Evolutionary conservation across 2,329 filamentous ascomycete genomes (phyloP), one percentile per base, ranked within the genome.

Genomic region (Neofusicoccum sp.): DNA sequence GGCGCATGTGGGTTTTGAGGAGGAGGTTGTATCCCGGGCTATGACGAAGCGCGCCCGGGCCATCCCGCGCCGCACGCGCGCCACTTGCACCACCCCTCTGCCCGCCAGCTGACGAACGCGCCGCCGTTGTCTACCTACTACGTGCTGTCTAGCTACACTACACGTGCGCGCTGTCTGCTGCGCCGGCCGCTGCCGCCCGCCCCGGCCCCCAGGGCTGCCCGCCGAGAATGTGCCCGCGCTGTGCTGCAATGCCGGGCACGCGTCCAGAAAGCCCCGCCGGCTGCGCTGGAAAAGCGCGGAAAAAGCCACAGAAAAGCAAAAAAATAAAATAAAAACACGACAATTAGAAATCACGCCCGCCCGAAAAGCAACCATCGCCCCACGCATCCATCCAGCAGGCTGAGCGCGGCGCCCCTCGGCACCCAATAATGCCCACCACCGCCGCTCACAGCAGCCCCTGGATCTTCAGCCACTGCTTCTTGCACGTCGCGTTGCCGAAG

Each of bases 401-500:
- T 20, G 20, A 20, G 20, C 20, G 20, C 20, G 20, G 20, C 20
- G 24, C 5, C 16, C 7, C 20, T 9, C 3, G 24, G 2, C 43
- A 40, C 43, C 26, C 4, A 14, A n/a, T 12, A 30, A 20, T n/a
- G 34, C 30, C 20, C 20, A 45, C 45, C n/a, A 36, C 34, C 16
- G n/a, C 30, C 38, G 47, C 38, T 53, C 41, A 36, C 33, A 26
- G 16, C 38, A 20, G 38, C 43, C 49, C 43, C 30, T 57, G 59
- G 54, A 67, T 61, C 68, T 85, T 80, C 14, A 76, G 71, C 80
- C 83, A 87, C 73, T 85, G 86, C 73, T 83, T 85, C 71, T 86
- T 85, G 66, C 83, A 86, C 0, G 85, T 86, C 2, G 83, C 79
- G 65, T 84, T 82, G 2, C 84, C 84, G 66, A 86, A 87, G 34